Evolutionary conservation across 805 yeast species (phyloP).

Genomic region (Jamesozyma lodderae): DNA sequence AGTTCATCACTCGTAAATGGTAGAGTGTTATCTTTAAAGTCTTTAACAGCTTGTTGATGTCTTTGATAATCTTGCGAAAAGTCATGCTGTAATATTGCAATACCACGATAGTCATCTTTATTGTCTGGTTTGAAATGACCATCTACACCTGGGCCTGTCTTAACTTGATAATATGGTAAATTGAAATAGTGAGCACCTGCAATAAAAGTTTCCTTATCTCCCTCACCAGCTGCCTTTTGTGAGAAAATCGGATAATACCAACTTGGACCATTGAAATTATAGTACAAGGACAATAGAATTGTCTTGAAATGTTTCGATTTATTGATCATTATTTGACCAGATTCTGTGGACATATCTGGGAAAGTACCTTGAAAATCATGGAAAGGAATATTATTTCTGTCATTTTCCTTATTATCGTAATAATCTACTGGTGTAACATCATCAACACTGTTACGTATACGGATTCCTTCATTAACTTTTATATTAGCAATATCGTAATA

Average conservation of each 20-base stretch:
- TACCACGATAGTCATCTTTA: slow-evolving; percentile 41
- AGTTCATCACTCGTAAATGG: slow-evolving; percentile 2
- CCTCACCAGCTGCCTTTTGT: slow-evolving; percentile 73
- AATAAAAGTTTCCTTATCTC: slow-evolving; percentile 69
- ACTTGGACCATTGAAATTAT: slow-evolving; percentile 58
- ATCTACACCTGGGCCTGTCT: slow-evolving; percentile 30
- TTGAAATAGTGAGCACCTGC: slow-evolving; percentile 48
- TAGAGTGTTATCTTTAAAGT: slow-evolving; percentile 4
- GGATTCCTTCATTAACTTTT: slow-evolving; percentile 33
- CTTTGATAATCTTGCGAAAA: slow-evolving; percentile 49
- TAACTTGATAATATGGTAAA: slow-evolving; percentile 43
- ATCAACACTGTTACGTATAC: slow-evolving; percentile 31
- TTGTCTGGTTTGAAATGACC: slow-evolving; percentile 29
- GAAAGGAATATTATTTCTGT: slow-evolving; percentile 33
- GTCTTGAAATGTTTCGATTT: slow-evolving; percentile 51
- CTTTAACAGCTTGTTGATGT: slow-evolving; percentile 10
- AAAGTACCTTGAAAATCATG: slow-evolving; percentile 57
- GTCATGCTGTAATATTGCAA: slow-evolving; percentile 70
- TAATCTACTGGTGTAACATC: slow-evolving; percentile 27
- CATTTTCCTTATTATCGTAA: slow-evolving; percentile 13
- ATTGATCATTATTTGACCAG: slow-evolving; percentile 61
- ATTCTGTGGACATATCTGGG: slow-evolving; percentile 64
- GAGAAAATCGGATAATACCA: slow-evolving; percentile 61
- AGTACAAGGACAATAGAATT: slow-evolving; percentile 51
- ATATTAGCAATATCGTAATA: slow-evolving; percentile 63